Evolutionary conservation across 352 stramenopile species (phyloP).

Genomic region (Thraustochytrium sp.): DNA sequence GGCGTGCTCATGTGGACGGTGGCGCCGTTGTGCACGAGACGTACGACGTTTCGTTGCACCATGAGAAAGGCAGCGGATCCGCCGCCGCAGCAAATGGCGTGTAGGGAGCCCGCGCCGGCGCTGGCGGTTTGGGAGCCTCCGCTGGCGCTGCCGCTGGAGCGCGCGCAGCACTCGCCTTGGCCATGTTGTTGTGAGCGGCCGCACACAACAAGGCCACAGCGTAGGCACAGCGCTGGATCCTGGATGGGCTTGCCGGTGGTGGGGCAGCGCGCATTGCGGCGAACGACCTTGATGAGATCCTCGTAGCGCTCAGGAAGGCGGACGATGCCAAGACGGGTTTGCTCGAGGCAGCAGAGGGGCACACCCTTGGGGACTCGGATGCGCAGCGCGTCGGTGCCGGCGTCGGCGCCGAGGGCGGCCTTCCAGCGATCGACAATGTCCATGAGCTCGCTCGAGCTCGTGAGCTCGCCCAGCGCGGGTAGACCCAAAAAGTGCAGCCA

Average conservation of each 20-base stretch:
- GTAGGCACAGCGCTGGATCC: constrained; percentile 54
- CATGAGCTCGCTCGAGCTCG: background rate
- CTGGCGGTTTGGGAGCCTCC: no score
- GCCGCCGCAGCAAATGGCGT: constrained; percentile 49
- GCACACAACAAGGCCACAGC: constrained; percentile 51
- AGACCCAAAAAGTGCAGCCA: constrained; percentile 21
- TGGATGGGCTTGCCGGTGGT: background rate
- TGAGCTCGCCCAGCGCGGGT: constrained; percentile 4
- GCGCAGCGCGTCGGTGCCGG: no score
- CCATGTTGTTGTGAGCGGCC: background rate
- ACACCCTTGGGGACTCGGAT: background rate
- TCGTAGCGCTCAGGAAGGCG: constrained; percentile 51
- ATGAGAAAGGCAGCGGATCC: constrained; percentile 54
- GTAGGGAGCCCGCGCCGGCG: constrained; percentile 48
- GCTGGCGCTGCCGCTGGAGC: background rate
- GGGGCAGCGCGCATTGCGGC: constrained; percentile 37
- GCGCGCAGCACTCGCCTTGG: background rate
- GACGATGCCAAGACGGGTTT: background rate
- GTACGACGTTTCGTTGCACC: constrained; percentile 48
- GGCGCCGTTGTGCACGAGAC: constrained; percentile 50
- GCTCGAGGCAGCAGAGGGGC: constrained; percentile 1
- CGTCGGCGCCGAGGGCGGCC: background rate
- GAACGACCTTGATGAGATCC: constrained; percentile 50
- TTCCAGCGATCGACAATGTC: constrained; percentile 14
- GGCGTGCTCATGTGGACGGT: constrained; percentile 49